Base-by-base conservation (phyloP, 768 basidiomycete species). In the Phaeotremella skinneri region DNA sequence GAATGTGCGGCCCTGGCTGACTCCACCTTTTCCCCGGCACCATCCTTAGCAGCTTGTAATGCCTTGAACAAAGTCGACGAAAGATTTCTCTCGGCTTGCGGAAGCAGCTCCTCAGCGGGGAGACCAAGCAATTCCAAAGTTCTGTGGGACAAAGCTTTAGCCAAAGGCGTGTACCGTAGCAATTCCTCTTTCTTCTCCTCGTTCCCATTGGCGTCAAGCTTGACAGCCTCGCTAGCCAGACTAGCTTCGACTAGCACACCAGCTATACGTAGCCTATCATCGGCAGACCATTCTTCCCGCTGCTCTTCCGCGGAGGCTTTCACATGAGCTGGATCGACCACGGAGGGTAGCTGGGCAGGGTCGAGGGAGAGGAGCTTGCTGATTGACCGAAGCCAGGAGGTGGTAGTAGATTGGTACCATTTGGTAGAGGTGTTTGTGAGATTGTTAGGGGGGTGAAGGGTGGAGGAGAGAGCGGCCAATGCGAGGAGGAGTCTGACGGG, bases 1-100 rank as follows among this genome's bases (percentile, higher is more conserved):
- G 77, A 74, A 20, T 73, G 67, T 25, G 68, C 67, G 47, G 70
- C 72, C 37, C 77, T 59, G 0, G 72, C 63, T 20, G 54, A 61
- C 43, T 77, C 76, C 23, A 72, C 66, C 37, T 70, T 59, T 11
- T 71, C 69, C 31, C 73, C 55, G 14, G 62, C 58, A 32, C 69
- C 61, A 20, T 55, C 61, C 32, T 70, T 59, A 2, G 66, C 57
- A 5, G 68, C 64, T 47, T 75, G 65, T 9, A 72, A 55, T 3
- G 69, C 71, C 30, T 64, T 58, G 61, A 73, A 76, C 30, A 76
- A 60, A 7, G 70, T 72, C 14, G 4, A 20, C 1, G 68, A 60
- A 3, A 76, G 64, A 17, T 66, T 56, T 43, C 62, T 64, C 59
- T 76, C 75, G 3, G 71, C 68, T 21, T 55, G 37, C 5, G 68